Percentiles rank a stretch among this genome's conserved stretches.
These are phyloP conservation scores for Acanthochlamys bracteata DNA, from an alignment of 106 monocot genomes.

Conservation along the genomic window DNA sequence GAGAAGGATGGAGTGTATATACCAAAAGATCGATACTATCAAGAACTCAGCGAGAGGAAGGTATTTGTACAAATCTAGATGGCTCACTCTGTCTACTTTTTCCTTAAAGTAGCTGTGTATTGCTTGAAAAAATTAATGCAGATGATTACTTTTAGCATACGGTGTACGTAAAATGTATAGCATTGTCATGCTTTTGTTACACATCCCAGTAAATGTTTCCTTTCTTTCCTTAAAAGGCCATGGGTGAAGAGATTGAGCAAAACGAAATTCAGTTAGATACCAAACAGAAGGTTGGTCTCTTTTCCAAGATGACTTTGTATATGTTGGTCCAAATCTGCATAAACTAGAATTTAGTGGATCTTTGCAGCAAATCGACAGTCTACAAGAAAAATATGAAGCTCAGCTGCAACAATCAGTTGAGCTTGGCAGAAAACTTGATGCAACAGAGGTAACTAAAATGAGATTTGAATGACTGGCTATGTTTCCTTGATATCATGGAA, in stretches of 20 bases:
- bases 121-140: background rate
- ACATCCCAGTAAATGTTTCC: background rate
- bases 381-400: constrained; percentile 55
- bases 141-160: background rate
- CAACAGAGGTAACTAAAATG: constrained; percentile 56
- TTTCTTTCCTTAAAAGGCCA: constrained; percentile 40
- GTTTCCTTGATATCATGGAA: background rate
- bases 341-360: background rate
- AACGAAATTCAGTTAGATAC: constrained; percentile 51
- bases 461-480: background rate
- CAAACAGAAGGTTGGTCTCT: constrained; percentile 58
- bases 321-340: background rate
- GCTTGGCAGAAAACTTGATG: constrained; percentile 55
- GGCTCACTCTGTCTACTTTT: background rate
- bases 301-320: background rate
- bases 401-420: constrained; percentile 53
- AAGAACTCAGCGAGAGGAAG: constrained; percentile 91
- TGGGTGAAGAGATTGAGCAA: constrained; percentile 82
- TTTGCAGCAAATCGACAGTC: constrained; percentile 61
- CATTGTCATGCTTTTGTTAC: too few relatives aligned
- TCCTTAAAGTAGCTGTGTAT: background rate
- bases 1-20: constrained; percentile 96
- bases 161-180: too few relatives aligned
- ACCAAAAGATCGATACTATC: constrained; percentile 85
- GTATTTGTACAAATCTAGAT: constrained; percentile 19